Base-by-base conservation (phyloP, 768 basidiomycete species). In the Hypholoma sublateritium region DNA sequence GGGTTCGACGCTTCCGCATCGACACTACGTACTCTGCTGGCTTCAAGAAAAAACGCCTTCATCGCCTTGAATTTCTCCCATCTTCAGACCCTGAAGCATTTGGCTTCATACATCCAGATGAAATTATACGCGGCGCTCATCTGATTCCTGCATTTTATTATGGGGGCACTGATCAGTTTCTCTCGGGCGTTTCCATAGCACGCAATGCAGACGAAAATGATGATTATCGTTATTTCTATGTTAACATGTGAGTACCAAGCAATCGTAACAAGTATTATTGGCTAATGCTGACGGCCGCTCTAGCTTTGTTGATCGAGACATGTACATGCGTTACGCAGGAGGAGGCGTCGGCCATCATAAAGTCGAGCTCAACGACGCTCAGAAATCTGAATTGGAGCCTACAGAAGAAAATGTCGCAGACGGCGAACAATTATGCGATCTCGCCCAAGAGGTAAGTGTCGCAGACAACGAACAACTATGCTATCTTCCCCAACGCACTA, bases 231-330 rank as follows among this genome's bases (percentile, higher is more conserved):
- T 42, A 36, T 56, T 28, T 28, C 25, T 28, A 28, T 7, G 25
- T 28, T 7, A 28, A 28, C 25, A 28, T 28, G 25, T 28, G 39
- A 55, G 58, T 35, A 21, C 8, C 7, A 7, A 8, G 5, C 7
- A 28, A 22, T 14, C 7, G 4, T 4, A 17, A 14, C 13, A n/a
- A n/a, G n/a, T 14, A 28, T 5, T 14, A 17, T 28, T 47, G 22
- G 6, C 22, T 22, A 13, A 17, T 7, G n/a, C n/a, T n/a, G n/a
- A 13, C 53, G 22, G 3, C 52, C 22, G 4, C 3, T 14, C 17
- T 46, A 70, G 69, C 1, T 67, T 67, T 53, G 62, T 62, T 16
- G 66, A 70, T 46, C 48, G 67, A 14, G 68, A 72, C 47, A 68
- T 69, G 60, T 64, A 65, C 24, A 68, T 70, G 67, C 39, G 60